Evolutionary conservation across 106 monocot genomes (phyloP).

Genomic region (Triglochin maritima): DNA sequence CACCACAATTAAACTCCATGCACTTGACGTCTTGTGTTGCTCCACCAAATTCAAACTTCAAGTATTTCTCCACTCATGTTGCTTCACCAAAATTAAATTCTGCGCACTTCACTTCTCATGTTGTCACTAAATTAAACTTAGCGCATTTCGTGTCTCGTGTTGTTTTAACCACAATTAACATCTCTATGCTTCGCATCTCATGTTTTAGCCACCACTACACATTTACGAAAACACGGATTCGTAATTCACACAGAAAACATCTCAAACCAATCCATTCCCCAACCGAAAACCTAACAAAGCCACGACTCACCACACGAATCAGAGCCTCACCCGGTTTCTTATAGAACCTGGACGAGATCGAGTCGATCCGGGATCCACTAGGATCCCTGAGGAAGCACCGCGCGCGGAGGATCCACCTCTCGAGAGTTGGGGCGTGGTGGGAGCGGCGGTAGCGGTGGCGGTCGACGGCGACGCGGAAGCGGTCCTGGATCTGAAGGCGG

Average conservation of each 20-base stretch:
- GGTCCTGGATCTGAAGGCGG: constrained; percentile 48
- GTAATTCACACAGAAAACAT: not conserved
- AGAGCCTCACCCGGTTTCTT: constrained; percentile 32
- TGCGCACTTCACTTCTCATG: no score
- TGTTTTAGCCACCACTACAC: no score
- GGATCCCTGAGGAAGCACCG: constrained; percentile 15
- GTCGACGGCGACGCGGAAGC: constrained; percentile 71
- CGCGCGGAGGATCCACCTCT: constrained; percentile 36
- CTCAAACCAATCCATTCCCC: not conserved
- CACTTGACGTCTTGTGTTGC: no score
- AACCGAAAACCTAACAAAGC: not conserved
- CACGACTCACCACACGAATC: no score
- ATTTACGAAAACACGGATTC: not conserved
- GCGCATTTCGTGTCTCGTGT: no score
- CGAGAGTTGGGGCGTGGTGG: constrained; percentile 11
- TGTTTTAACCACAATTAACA: no score
- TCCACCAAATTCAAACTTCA: no score
- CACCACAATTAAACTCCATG: no score
- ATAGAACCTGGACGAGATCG: constrained; percentile 8
- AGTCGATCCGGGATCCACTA: not conserved
- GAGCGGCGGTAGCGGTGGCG: constrained; percentile 32
- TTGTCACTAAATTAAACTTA: no score
- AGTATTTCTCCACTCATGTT: no score
- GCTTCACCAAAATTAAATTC: no score
- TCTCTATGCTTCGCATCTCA: no score